These are phyloP conservation scores for Aspergillus latus DNA, from an alignment of 2,329 filamentous ascomycete species.

Conservation along the genomic window DNA sequence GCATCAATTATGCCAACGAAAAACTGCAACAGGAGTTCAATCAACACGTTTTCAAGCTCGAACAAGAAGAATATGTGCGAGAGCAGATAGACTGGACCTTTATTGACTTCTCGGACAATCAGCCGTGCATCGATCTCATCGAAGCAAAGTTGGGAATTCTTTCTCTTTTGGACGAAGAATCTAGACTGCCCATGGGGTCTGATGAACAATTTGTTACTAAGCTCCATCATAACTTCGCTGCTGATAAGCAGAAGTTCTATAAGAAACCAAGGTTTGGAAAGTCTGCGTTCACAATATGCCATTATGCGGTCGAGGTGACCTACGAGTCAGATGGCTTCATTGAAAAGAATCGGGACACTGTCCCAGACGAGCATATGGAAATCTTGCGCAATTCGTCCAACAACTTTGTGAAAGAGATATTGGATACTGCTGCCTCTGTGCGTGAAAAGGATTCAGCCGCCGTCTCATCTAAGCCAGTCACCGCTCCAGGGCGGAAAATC, in stretches of 20 bases:
- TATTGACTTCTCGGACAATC: slow-evolving; percentile 98
- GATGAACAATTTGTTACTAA: slow-evolving; percentile 97
- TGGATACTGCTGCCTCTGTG: slow-evolving; percentile 81
- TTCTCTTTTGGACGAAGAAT: slow-evolving; percentile 92
- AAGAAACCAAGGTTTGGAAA: slow-evolving; percentile 98
- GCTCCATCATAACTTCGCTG: slow-evolving; percentile 87
- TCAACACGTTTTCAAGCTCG: slow-evolving; percentile 97
- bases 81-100: slow-evolving; percentile 99
- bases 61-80: slow-evolving; percentile 94
- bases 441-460: slow-evolving; percentile 78
- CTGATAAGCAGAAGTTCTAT: slow-evolving; percentile 93
- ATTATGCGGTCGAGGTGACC: slow-evolving; percentile 96
- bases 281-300: slow-evolving; percentile 94
- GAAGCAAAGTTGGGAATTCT: slow-evolving; percentile 94
- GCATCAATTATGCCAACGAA: slow-evolving; percentile 99
- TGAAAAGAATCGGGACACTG: slow-evolving; percentile 98
- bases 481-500: slow-evolving; percentile 74
- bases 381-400: slow-evolving; percentile 83
- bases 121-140: slow-evolving; percentile 97
- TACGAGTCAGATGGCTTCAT: slow-evolving; percentile 99
- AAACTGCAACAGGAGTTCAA: slow-evolving; percentile 99
- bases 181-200: slow-evolving; percentile 91
- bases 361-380: slow-evolving; percentile 97
- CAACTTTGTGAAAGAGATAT: slow-evolving; percentile 76
- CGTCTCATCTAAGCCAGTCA: slow-evolving; percentile 71